Evolutionary conservation across 1,139 yeast species (phyloP), one percentile per base, ranked within the genome.

Genomic region (Yamadazyma mexicana): DNA sequence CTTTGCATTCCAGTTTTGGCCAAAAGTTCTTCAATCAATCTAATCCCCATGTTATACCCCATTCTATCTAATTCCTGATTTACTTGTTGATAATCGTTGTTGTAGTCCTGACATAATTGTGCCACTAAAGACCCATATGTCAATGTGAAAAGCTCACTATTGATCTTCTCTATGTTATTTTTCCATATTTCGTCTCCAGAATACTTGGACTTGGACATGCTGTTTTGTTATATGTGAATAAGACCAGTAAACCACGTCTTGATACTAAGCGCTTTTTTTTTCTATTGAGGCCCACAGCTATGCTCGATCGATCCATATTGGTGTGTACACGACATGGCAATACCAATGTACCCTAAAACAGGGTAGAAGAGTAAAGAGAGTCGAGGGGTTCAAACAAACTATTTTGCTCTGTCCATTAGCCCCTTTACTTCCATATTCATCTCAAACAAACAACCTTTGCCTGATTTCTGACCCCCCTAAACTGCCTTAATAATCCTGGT

Each of bases 91-190:
- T 87, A 91, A 60, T 91, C 87, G 49, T 81, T 77, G 42, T 81
- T 77, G 59, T 78, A 83, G 56, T 92, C 98, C 44, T 83, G 79
- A 57, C 96, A 89, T 39, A 92, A 68, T 58, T 92, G 98, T n/a
- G 95, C 80, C 37, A 92, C 98, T 33, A 94, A 78, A 2, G 96
- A 83, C 10, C 99, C 99, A 56, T 92, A 92, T 1, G 97, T 91
- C 43, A 92, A 68, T 15, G 96, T 88, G 64, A 92, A 87, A 38
- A 92, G 73, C 62, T 94, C 99, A 3, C 96, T 85, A 59, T 91
- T 91, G 16, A 92, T 84, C 62, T 92, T 92, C 52, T 88, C 96
- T 33, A 86, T 87, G 49, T 79, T 79, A 55, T 81, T 85, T 63
- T 87, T 88, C 97, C 98, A 92, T 41, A 89, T 80, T 42, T 91